Base-by-base conservation (phyloP, 2,329 filamentous ascomycete genomes). In the Geosmithia putterillii region DNA sequence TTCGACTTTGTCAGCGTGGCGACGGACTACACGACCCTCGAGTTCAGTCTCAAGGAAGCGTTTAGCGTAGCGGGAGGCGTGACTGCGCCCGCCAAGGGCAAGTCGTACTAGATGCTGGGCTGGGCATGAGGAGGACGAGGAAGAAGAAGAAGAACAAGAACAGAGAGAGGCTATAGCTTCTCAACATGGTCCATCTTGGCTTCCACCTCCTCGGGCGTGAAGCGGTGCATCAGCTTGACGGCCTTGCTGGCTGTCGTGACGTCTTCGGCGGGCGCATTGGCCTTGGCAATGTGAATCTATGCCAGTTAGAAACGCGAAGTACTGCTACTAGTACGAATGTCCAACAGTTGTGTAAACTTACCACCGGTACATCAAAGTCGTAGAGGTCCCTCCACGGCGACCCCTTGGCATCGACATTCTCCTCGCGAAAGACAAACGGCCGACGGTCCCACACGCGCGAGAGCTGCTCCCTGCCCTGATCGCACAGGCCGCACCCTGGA, bases 361-460 rank as follows among this genome's bases (percentile, higher is more conserved):
- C 84, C 54, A 89, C 85, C 0, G 85, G 85, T 7, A 86, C 84
- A 51, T 90, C 85, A 57, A 88, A 86, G 45, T 88, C 84, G 56
- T 90, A 90, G 1, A 87, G 55, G 41, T 80, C 70, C 53, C 75
- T 79, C 85, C 85, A 90, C 48, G 76, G 73, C 15, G 72, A 70
- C 21, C 77, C 73, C 0, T 73, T 68, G 41, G 73, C 71, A 55
- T 88, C 78, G 41, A 89, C 76, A 54, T 85, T 72, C 47, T 86
- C 68, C 58, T 88, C 82, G 7, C 69, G 66, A 59, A 79, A 87
- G 17, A 70, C 70, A 59, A 89, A 86, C 0, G 79, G 80, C 21
- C 80, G 67, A 47, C 55, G 57, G 45, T 83, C 74, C 73, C 76
- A 82, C 8, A 88, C 81, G 9, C 76, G 66, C 3, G 79, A 80